These are phyloP conservation scores for Cymbomonas tetramitiformis DNA, from an alignment of 139 green algal species.

Conservation along the genomic window DNA sequence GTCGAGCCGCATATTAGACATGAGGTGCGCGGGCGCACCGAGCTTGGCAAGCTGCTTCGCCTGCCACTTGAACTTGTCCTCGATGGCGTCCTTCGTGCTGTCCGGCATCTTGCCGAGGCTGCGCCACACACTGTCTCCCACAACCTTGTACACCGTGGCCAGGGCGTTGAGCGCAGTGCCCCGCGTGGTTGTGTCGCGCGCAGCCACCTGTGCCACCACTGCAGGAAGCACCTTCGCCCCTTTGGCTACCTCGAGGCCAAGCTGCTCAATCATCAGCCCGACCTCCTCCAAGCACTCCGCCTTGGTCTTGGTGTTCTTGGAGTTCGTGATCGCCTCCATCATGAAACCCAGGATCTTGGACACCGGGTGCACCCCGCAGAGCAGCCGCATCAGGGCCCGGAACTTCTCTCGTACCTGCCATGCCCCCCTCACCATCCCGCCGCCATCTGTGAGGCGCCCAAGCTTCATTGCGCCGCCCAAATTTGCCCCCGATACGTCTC, in stretches of 20 bases:
- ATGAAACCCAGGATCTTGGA: constrained; percentile 26
- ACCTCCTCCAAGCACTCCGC: constrained; percentile 74
- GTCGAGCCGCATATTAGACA: too few relatives aligned
- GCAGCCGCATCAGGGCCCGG: constrained; percentile 55
- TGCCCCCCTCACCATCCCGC: too few relatives aligned
- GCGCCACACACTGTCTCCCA: constrained; percentile 54
- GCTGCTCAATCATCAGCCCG: constrained; percentile 34
- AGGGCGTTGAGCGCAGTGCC: constrained; percentile 53
- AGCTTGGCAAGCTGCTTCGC: constrained; percentile 2
- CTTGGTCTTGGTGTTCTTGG: constrained; percentile 80
- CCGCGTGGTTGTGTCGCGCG: constrained; percentile 66
- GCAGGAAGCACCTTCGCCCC: constrained; percentile 23
- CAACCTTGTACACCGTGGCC: constrained; percentile 53
- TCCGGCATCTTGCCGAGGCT: constrained; percentile 53
- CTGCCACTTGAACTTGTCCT: constrained; percentile 23
- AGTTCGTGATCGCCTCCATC: constrained; percentile 45
- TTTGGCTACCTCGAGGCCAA: constrained; percentile 27
- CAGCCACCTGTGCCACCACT: constrained; percentile 47
- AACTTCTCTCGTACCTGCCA: constrained; percentile 27
- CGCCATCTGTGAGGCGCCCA: neutral
- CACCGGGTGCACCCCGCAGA: constrained; percentile 35
- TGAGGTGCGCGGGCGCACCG: too few relatives aligned
- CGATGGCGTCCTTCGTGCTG: constrained; percentile 37
- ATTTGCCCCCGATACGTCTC: too few relatives aligned
- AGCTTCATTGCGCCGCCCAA: too few relatives aligned